These are phyloP conservation scores for Ceratocystis papillata DNA, from an alignment of 2,329 filamentous ascomycete species.

Conservation along the genomic window DNA sequence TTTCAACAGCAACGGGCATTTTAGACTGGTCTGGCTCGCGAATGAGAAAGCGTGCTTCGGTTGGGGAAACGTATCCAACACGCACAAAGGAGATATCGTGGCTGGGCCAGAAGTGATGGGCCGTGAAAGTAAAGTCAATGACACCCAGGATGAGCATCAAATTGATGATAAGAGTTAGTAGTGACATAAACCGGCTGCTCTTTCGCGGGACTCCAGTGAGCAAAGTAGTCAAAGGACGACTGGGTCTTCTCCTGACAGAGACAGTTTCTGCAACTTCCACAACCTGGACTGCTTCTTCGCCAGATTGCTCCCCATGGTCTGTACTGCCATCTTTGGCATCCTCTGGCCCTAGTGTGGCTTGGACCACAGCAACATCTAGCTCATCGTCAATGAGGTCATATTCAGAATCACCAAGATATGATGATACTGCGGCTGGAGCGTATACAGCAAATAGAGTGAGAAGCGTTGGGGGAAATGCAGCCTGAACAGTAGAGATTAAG, in stretches of 20 bases:
- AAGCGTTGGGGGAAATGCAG: conserved; percentile 29
- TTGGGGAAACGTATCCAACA: conserved; percentile 74
- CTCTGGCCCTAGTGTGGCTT: not conserved
- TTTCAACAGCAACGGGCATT: conserved; percentile 65
- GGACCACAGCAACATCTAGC: conserved; percentile 41
- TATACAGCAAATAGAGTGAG: conserved; percentile 57
- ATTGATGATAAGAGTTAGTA: conserved; percentile 63
- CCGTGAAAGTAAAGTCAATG: conserved; percentile 67
- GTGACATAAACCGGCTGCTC: conserved; percentile 54
- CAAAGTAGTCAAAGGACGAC: conserved; percentile 52
- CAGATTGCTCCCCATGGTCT: not conserved
- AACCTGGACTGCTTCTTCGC: not conserved
- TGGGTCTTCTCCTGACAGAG: conserved; percentile 45
- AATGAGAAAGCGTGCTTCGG: conserved; percentile 68
- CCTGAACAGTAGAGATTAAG: conserved; percentile 23
- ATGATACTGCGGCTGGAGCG: conserved; percentile 50
- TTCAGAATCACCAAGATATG: conserved; percentile 45
- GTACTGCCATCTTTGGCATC: not conserved
- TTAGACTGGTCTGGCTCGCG: conserved; percentile 68
- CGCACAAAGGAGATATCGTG: conserved; percentile 75
- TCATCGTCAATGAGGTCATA: conserved; percentile 52
- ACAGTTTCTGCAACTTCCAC: conserved; percentile 32
- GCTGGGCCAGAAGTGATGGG: conserved; percentile 56
- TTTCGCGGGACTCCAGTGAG: conserved; percentile 66
- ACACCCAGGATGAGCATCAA: conserved; percentile 55